Evolutionary conservation across 2,329 filamentous ascomycete species (phyloP).

Genomic region (Aspergillus ruber): DNA sequence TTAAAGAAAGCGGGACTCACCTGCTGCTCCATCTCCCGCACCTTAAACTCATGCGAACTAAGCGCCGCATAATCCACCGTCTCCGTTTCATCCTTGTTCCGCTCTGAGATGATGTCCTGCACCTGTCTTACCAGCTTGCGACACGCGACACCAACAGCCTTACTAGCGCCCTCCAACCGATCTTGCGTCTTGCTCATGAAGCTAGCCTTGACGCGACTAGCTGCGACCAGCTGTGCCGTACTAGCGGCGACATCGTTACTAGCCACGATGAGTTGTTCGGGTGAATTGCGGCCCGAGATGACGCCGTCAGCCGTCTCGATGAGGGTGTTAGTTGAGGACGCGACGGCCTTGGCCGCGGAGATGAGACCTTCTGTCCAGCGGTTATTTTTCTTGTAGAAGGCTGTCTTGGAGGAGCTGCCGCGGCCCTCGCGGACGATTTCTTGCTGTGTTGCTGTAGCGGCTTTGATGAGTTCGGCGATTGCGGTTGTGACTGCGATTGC

Average conservation of each 20-base stretch:
- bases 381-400: conserved; percentile 99
- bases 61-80: conserved; percentile 81
- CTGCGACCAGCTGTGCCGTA: conserved; percentile 92
- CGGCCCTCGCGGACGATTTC: conserved; percentile 94
- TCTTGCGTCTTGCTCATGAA: conserved; percentile 99
- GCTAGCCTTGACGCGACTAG: conserved; percentile 89
- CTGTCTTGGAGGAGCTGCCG: conserved; percentile 77
- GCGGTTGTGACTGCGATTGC: conserved; percentile 90
- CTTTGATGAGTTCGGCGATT: conserved; percentile 90
- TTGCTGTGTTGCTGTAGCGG: conserved; percentile 84
- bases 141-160: conserved; percentile 86
- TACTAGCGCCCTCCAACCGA: conserved; percentile 79
- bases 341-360: conserved; percentile 93
- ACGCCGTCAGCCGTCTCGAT: conserved; percentile 98
- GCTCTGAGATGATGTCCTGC: conserved; percentile 85
- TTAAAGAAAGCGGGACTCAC: conserved; percentile 48
- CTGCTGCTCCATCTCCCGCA: conserved; percentile 99
- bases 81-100: conserved; percentile 70
- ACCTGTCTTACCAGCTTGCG: conserved; percentile 84
- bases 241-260: conserved; percentile 95
- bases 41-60: conserved; percentile 94
- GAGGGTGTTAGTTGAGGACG: conserved; percentile 84
- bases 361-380: conserved; percentile 98
- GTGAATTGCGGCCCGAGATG: conserved; percentile 81
- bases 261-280: conserved; percentile 94